Evolutionary conservation across 2,329 filamentous ascomycete species (phyloP).

Genomic region (Claviceps arundinis): DNA sequence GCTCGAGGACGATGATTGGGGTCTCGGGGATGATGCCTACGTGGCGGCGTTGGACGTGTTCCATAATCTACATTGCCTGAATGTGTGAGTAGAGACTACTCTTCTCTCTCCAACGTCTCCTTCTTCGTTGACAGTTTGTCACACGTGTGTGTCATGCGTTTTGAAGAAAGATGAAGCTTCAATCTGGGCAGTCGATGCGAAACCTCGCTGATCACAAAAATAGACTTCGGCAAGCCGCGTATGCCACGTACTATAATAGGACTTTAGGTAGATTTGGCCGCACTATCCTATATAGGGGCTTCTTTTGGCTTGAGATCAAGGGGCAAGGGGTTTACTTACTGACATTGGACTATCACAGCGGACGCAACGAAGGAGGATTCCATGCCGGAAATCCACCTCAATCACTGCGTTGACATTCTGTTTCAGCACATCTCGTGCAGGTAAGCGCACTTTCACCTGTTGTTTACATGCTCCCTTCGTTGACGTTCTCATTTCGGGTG

Average conservation of each 20-base stretch:
- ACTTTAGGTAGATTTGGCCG: neutral
- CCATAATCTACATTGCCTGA: neutral
- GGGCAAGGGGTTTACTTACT: no score
- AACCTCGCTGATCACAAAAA: no score
- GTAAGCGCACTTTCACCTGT: neutral
- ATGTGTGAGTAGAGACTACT: neutral
- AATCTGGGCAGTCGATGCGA: no score
- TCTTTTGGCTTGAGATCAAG: no score
- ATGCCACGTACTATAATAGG: neutral
- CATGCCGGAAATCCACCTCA: neutral
- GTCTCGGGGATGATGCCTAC: slow-evolving; percentile 1
- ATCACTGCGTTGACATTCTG: neutral
- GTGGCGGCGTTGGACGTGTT: neutral
- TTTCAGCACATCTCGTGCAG: slow-evolving; percentile 2
- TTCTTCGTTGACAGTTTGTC: neutral
- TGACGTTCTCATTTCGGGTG: no score
- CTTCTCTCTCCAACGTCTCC: neutral
- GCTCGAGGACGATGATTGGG: neutral
- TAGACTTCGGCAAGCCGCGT: neutral
- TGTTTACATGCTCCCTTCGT: neutral
- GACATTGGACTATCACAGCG: no score
- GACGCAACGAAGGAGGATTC: neutral
- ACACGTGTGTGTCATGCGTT: no score
- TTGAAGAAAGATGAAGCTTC: no score
- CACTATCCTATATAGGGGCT: no score